A percentile compares a stretch with the other conserved stretches of the same genome.
These are phyloP conservation scores for Solanum chilense DNA, from an alignment of 257 asterid species.

Conservation along the genomic window DNA sequence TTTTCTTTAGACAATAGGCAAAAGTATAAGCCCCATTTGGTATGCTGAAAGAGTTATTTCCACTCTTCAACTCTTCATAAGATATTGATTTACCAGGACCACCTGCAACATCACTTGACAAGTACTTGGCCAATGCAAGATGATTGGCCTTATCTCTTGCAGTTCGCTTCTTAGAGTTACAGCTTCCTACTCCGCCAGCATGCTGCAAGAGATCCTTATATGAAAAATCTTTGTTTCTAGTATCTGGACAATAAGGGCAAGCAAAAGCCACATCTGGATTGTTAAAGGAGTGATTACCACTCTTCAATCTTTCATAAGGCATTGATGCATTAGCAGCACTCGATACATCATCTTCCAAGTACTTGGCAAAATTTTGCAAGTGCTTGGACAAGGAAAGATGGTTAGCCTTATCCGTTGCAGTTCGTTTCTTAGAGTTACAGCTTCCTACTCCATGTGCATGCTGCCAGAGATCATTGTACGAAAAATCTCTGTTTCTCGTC, in stretches of 20 bases:
- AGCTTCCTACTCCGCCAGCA: slow-evolving; percentile 42
- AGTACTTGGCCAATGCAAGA: slow-evolving; percentile 57
- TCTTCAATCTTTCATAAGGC: slow-evolving; percentile 35
- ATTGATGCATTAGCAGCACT: slow-evolving; percentile 30
- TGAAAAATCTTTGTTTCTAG: slow-evolving; percentile 34
- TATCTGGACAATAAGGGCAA: slow-evolving; percentile 79
- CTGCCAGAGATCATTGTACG: slow-evolving; percentile 55
- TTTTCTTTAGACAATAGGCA: slow-evolving; percentile 66
- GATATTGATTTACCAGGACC: slow-evolving; percentile 33
- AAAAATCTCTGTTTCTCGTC: slow-evolving; percentile 39
- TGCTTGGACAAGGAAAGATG: slow-evolving; percentile 66
- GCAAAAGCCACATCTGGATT: slow-evolving; percentile 35
- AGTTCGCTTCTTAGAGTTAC: slow-evolving; percentile 47
- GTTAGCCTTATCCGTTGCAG: slow-evolving; percentile 43
- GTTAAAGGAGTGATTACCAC: slow-evolving; percentile 41
- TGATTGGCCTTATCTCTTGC: slow-evolving; percentile 54
- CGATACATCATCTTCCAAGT: slow-evolving; percentile 33
- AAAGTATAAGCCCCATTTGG: slow-evolving; percentile 50
- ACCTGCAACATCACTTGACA: slow-evolving; percentile 32
- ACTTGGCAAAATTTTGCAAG: slow-evolving; percentile 24
- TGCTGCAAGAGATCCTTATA: slow-evolving; percentile 69
- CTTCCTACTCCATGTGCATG: slow-evolving; percentile 53
- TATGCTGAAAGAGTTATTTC: slow-evolving; percentile 37
- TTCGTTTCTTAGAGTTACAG: slow-evolving; percentile 44
- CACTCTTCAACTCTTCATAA: slow-evolving; percentile 36